Base-by-base conservation (phyloP, 2,329 filamentous ascomycete species). In the Aspergillus latus region DNA sequence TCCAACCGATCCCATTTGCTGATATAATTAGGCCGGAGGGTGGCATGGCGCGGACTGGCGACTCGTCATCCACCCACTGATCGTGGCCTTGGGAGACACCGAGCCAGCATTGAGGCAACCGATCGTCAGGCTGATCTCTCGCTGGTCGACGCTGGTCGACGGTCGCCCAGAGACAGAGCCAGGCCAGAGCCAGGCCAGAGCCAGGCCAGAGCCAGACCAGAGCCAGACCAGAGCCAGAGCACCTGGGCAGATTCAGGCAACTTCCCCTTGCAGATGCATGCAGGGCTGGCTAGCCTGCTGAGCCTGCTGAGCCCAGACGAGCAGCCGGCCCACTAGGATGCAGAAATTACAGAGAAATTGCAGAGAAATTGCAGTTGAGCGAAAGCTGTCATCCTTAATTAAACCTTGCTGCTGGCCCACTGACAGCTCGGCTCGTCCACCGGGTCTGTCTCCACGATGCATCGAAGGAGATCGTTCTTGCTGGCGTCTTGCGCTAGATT, bases 351-450 rank as follows among this genome's bases (percentile, higher is more conserved):
- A 52, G 49, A 21, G 21, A 21, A 21, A 21, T 21, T 21, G 39
- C 9, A 43, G 21, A 42, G 30, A 37, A 51, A 21, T 4, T 51
- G 29, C 21, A 21, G 21, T 21, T 21, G 21, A 21, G 21, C 21
- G 21, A 21, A 21, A 21, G 21, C 21, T 66, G 64, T 62, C 66
- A 71, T 69, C 71, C 71, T 72, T 73, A 71, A 73, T 73, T 58
- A 73, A 73, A 73, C 71, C 68, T 71, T 21, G 21, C 21, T 72
- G 64, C 39, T 42, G 34, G 34, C 39, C 39, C n/a, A 16, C 39
- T 62, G 21, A 21, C 21, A 21, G 21, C 21, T 21, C 21, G 21
- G 21, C 21, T 21, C 21, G 21, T 21, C 21, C 21, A 21, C 21
- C 21, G 21, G 21, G 21, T 21, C 21, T 21, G 21, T 21, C 21